Evolutionary conservation across 164 flowering plant species (phyloP).

Genomic region (Stephania japonica): DNA sequence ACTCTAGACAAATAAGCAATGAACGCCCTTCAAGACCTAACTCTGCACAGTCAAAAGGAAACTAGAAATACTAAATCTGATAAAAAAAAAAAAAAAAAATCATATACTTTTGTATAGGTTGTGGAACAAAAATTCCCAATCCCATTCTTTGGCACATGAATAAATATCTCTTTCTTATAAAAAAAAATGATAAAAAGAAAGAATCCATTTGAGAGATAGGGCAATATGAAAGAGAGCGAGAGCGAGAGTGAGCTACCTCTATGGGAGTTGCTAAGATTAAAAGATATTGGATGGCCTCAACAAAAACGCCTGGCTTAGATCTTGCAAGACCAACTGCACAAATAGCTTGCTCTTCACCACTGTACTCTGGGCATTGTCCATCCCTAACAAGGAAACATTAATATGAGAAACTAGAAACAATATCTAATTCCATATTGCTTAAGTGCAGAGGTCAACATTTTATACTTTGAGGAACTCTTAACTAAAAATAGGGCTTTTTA

Average conservation of each 20-base stretch:
- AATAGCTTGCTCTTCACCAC: constrained; percentile 91
- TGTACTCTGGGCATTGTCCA: constrained; percentile 93
- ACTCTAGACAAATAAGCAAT: no score
- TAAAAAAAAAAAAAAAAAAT: no score
- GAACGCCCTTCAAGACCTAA: no score
- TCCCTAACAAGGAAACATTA: constrained; percentile 44
- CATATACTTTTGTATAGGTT: no score
- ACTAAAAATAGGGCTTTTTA: no score
- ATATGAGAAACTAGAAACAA: constrained; percentile 5
- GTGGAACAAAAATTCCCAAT: no score
- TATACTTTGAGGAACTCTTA: no score
- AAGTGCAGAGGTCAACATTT: neutral
- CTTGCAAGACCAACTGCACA: constrained; percentile 93
- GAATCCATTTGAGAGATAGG: neutral
- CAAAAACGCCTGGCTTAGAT: constrained; percentile 75
- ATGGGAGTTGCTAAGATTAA: constrained; percentile 85
- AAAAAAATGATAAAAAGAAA: no score
- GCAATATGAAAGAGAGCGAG: neutral
- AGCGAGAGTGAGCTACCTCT: constrained; percentile 53
- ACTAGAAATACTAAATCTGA: no score
- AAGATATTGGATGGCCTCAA: constrained; percentile 92
- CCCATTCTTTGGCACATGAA: no score
- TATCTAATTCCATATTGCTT: neutral
- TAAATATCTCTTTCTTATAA: no score
- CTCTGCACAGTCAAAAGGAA: no score